These are phyloP conservation scores for Globisporangium emineosum DNA, from an alignment of 352 stramenopile species.

Conservation along the genomic window DNA sequence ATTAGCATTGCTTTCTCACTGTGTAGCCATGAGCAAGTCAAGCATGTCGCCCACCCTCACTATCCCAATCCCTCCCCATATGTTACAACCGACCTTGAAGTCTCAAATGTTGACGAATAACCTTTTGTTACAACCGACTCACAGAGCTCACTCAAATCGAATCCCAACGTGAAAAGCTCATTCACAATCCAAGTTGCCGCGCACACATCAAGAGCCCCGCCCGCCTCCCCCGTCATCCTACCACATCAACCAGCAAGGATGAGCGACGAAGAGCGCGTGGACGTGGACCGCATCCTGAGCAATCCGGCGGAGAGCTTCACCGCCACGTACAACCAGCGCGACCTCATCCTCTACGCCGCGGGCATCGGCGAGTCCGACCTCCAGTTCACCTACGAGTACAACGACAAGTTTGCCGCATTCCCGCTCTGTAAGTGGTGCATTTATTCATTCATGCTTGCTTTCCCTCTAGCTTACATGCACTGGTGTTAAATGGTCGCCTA, in stretches of 20 bases:
- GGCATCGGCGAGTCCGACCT: slow-evolving; percentile 85
- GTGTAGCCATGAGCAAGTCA: too few species aligned
- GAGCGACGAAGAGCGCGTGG: slow-evolving; percentile 28
- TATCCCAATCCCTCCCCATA: not conserved
- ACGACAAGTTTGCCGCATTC: slow-evolving; percentile 85
- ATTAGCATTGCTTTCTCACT: too few species aligned
- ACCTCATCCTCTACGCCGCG: slow-evolving; percentile 86
- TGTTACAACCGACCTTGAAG: not conserved
- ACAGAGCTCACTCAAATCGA: not conserved
- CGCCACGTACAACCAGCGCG: slow-evolving; percentile 85
- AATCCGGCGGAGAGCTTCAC: slow-evolving; percentile 46
- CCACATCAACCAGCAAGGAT: slow-evolving; percentile 21
- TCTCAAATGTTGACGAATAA: not conserved
- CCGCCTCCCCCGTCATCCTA: too few species aligned
- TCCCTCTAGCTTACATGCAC: too few species aligned
- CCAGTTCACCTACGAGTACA: slow-evolving; percentile 88
- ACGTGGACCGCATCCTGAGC: slow-evolving; percentile 65
- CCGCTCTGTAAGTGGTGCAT: slow-evolving; percentile 68
- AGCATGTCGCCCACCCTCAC: not conserved
- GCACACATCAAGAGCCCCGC: not conserved
- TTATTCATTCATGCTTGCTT: not conserved
- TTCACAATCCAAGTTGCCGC: not conserved
- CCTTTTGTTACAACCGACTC: not conserved
- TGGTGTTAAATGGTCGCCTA: not conserved
- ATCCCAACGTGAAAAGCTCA: not conserved